Evolutionary conservation across 2,329 filamentous ascomycete species (phyloP).

Genomic region (Fusarium neocosmosporiellum): DNA sequence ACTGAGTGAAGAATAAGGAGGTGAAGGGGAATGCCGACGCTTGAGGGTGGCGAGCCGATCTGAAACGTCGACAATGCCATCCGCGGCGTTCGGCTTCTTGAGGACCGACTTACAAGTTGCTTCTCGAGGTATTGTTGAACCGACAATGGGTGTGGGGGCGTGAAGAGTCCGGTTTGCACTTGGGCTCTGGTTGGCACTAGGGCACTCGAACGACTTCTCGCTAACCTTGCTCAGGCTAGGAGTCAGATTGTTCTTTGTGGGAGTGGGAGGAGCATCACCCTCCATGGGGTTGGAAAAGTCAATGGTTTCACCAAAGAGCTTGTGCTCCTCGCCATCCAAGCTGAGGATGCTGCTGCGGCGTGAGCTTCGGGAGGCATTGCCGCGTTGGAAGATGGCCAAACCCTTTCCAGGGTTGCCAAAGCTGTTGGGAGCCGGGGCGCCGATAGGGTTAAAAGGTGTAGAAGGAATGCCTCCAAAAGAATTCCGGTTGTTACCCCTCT

Average conservation of each 20-base stretch:
- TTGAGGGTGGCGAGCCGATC: constrained; percentile 45
- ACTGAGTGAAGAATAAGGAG: constrained; percentile 53
- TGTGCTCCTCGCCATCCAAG: constrained; percentile 80
- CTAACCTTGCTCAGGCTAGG: constrained; percentile 55
- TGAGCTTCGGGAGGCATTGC: constrained; percentile 55
- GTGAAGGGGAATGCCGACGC: constrained; percentile 48
- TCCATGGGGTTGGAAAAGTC: constrained; percentile 45
- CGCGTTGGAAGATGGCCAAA: constrained; percentile 74
- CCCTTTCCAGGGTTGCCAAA: constrained; percentile 69
- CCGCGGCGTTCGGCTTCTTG: constrained; percentile 17
- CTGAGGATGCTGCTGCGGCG: constrained; percentile 80
- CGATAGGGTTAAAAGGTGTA: constrained; percentile 79
- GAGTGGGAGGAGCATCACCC: constrained; percentile 88
- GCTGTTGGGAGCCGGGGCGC: constrained; percentile 57
- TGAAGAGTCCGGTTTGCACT: constrained; percentile 59
- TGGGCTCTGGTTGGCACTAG: constrained; percentile 46
- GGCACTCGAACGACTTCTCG: constrained; percentile 56
- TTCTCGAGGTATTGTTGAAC: constrained; percentile 51
- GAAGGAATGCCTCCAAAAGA: constrained; percentile 80
- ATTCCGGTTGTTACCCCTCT: constrained; percentile 71
- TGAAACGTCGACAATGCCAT: constrained; percentile 22
- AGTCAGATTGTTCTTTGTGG: constrained; percentile 77
- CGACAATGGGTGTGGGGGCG: constrained; percentile 55
- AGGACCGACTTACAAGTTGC: constrained; percentile 59
- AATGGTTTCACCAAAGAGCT: constrained; percentile 51